A percentile compares a stretch with the other conserved stretches of the same genome.
Conservation (phyloP, 2,329 filamentous ascomycete genomes). For the Taxawa tesnikishii region DNA sequence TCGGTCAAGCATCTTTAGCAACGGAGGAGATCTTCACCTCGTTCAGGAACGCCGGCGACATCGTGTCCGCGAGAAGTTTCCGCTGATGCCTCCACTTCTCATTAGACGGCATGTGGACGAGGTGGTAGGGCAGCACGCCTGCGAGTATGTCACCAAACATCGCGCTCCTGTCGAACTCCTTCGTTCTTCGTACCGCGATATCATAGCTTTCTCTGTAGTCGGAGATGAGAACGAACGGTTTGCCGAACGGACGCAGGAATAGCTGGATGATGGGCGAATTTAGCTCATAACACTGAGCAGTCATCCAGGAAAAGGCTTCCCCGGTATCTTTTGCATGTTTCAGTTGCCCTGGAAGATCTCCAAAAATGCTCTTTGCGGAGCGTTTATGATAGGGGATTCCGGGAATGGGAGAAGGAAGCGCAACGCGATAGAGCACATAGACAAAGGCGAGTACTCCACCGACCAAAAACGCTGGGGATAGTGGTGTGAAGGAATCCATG, state of each 20-base stretch:
- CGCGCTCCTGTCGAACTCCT: constrained; percentile 32
- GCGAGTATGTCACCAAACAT: constrained; percentile 19
- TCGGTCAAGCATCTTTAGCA: too few species aligned
- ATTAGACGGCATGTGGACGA: constrained; percentile 13
- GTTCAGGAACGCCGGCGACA: constrained; percentile 16
- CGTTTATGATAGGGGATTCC: constrained; percentile 34
- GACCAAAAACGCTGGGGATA: too few species aligned
- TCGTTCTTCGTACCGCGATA: constrained; percentile 29
- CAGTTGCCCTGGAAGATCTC: constrained; percentile 31
- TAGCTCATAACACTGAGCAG: constrained; percentile 9
- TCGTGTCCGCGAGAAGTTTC: constrained; percentile 15
- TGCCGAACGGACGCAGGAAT: constrained; percentile 31
- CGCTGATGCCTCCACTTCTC: constrained; percentile 14
- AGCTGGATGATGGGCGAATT: constrained; percentile 34
- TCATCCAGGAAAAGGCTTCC: constrained; percentile 9
- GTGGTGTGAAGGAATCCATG: too few species aligned
- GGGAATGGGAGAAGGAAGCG: constrained; percentile 31
- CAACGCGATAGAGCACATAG: too few species aligned
- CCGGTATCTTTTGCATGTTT: constrained; percentile 21
- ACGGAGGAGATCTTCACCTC: too few species aligned
- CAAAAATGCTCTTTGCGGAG: constrained; percentile 24
- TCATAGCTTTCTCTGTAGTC: constrained; percentile 33
- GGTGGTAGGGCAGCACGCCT: constrained; percentile 12
- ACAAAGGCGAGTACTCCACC: too few species aligned
- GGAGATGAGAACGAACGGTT: constrained; percentile 32